phyloP scores from a whole-genome alignment of 352 stramenopile species.

The Globisporangium nagaii region DNA sequence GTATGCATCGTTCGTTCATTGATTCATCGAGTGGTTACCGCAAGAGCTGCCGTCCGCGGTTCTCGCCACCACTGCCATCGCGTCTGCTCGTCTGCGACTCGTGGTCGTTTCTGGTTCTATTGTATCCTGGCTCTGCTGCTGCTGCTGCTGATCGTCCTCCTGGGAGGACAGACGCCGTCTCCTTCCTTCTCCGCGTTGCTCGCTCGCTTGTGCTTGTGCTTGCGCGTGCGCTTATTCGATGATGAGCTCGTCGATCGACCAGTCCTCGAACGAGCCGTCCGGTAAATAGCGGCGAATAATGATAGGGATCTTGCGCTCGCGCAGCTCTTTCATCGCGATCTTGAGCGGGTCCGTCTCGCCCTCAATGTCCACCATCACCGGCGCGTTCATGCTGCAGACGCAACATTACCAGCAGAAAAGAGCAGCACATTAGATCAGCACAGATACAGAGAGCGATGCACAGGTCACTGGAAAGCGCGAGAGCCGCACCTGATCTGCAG shows the following conservation, averaged over 20 bases:
- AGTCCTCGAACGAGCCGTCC: slow-evolving; percentile 99
- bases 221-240: slow-evolving; percentile 86
- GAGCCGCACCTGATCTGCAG: slow-evolving; percentile 94
- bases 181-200: not conserved
- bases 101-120: not conserved
- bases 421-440: not conserved
- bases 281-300: slow-evolving; percentile 99
- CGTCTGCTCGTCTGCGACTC: not conserved
- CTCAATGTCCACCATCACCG: slow-evolving; percentile 95
- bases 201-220: not conserved
- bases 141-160: no score
- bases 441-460: not conserved
- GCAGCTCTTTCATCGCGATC: slow-evolving; percentile 99
- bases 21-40: not conserved
- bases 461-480: not conserved
- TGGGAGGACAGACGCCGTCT: no score
- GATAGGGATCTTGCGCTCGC: slow-evolving; percentile 99
- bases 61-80: no score
- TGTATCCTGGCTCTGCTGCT: not conserved
- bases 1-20: not conserved
- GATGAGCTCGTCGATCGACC: slow-evolving; percentile 98
- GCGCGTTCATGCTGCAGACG: slow-evolving; percentile 94
- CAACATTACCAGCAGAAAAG: not conserved
- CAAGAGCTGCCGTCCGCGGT: not conserved
- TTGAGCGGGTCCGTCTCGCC: slow-evolving; percentile 99